phyloP scores from a whole-genome alignment of 2,329 filamentous ascomycete species.

The Colletotrichum liriopes region DNA sequence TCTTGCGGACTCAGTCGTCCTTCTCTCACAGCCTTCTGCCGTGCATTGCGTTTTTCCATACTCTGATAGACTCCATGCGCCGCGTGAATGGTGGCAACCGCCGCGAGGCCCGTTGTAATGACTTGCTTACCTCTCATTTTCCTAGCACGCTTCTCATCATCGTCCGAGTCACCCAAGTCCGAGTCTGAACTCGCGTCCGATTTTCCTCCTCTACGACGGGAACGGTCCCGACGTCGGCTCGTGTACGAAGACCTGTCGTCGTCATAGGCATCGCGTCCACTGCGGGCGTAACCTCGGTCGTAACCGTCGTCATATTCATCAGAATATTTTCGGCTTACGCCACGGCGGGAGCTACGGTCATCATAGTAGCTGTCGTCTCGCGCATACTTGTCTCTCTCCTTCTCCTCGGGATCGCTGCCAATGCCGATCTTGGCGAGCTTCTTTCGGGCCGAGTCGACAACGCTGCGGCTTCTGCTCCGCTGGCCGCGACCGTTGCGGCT shows the following conservation, averaged over 20 bases:
- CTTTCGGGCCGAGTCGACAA: conserved; percentile 75
- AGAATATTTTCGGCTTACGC: conserved; percentile 56
- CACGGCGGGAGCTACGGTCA: conserved; percentile 55
- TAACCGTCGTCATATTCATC: conserved; percentile 65
- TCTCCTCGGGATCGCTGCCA: conserved; percentile 63
- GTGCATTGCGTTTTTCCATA: conserved; percentile 69
- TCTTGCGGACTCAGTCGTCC: conserved; percentile 66
- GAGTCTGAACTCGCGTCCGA: conserved; percentile 67
- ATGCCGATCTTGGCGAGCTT: conserved; percentile 74
- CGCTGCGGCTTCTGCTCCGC: conserved; percentile 73
- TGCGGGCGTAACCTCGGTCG: conserved; percentile 57
- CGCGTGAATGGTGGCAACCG: conserved; percentile 73
- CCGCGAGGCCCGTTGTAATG: conserved; percentile 69
- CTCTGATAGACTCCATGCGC: conserved; percentile 72
- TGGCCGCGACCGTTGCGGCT: conserved; percentile 45
- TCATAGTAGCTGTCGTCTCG: conserved; percentile 64
- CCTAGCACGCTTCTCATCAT: conserved; percentile 68
- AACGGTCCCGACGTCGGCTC: conserved; percentile 57
- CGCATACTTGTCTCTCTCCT: conserved; percentile 53
- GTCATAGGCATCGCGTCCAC: conserved; percentile 59
- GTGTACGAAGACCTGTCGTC: conserved; percentile 61
- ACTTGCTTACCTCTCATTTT: conserved; percentile 76
- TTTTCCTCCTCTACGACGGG: conserved; percentile 55
- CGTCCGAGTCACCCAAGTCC: conserved; percentile 71
- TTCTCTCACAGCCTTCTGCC: conserved; percentile 68